Conservation (phyloP, 257 asterid genomes). For the Striga asiatica region DNA sequence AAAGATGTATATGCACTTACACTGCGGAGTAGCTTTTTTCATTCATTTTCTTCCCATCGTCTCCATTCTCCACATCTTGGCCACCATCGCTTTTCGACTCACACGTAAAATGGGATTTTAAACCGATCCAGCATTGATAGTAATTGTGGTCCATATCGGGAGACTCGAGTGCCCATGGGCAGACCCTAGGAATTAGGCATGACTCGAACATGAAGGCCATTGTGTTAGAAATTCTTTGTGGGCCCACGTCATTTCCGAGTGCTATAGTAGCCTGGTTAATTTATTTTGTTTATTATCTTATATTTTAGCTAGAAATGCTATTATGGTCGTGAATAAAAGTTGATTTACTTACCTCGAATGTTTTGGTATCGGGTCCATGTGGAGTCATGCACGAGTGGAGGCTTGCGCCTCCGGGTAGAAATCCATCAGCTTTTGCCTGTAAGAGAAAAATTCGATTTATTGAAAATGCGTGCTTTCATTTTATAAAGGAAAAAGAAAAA, state of each 20-base stretch:
- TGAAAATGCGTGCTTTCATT: neutral
- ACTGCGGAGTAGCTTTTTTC: too few species aligned
- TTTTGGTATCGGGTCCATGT: conserved; percentile 94
- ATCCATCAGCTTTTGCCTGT: conserved; percentile 98
- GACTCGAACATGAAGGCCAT: conserved; percentile 99
- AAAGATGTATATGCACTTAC: too few species aligned
- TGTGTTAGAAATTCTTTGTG: conserved; percentile 48
- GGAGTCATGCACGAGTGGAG: conserved; percentile 99
- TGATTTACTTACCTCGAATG: conserved; percentile 87
- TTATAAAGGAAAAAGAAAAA: neutral
- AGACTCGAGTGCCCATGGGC: conserved; percentile 83
- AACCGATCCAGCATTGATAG: conserved; percentile 92
- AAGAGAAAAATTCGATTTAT: conserved; percentile 10
- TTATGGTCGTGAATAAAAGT: neutral
- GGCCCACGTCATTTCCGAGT: conserved; percentile 64
- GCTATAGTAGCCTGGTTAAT: conserved; percentile 65
- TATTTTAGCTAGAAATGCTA: too few species aligned
- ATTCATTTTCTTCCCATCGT: conserved; percentile 12
- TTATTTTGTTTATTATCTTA: too few species aligned
- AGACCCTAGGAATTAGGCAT: conserved; percentile 79
- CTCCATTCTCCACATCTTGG: conserved; percentile 19
- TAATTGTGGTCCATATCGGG: conserved; percentile 73
- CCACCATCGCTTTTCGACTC: conserved; percentile 17
- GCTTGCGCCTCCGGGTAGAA: conserved; percentile 96
- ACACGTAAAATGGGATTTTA: conserved; percentile 71